Evolutionary conservation across 2,329 filamentous ascomycete species (phyloP).

Genomic region (Sporothrix brunneoviolacea): DNA sequence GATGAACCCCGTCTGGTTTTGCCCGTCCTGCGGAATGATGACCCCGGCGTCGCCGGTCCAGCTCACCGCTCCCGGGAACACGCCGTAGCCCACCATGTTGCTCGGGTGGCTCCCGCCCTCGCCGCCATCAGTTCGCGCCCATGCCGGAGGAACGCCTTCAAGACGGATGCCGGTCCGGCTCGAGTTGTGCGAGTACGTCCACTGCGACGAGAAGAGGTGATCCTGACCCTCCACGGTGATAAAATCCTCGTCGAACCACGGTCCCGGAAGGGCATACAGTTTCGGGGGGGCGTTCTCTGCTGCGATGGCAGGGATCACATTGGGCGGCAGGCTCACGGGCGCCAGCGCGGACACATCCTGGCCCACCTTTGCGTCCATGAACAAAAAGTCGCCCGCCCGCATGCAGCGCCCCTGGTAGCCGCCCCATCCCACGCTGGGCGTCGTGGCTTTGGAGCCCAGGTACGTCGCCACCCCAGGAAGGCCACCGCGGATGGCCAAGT

Average conservation of each 20-base stretch:
- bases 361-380: conserved; percentile 36
- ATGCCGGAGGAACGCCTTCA: conserved; percentile 1
- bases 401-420: conserved; percentile 52
- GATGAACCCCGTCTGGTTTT: conserved; percentile 27
- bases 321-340: no score
- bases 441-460: no score
- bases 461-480: no score
- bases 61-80: conserved; percentile 24
- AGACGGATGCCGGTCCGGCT: conserved; percentile 11
- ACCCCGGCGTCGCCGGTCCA: conserved; percentile 30
- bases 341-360: no score
- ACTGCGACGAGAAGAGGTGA: neutral
- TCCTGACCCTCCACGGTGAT: conserved; percentile 18
- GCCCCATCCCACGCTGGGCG: no score
- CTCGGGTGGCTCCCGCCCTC: conserved; percentile 12
- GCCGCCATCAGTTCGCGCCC: conserved; percentile 8
- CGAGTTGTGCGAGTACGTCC: conserved; percentile 10
- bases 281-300: neutral
- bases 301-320: no score
- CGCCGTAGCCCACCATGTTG: conserved; percentile 10
- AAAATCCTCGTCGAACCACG: conserved; percentile 27
- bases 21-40: conserved; percentile 29
- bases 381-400: conserved; percentile 46
- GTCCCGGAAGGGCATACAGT: conserved; percentile 27
- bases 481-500: conserved; percentile 46